Percentiles rank a stretch among this genome's conserved stretches.
phyloP scores from a whole-genome alignment of 169 alveolate species.

The Cystoisospora suis region DNA sequence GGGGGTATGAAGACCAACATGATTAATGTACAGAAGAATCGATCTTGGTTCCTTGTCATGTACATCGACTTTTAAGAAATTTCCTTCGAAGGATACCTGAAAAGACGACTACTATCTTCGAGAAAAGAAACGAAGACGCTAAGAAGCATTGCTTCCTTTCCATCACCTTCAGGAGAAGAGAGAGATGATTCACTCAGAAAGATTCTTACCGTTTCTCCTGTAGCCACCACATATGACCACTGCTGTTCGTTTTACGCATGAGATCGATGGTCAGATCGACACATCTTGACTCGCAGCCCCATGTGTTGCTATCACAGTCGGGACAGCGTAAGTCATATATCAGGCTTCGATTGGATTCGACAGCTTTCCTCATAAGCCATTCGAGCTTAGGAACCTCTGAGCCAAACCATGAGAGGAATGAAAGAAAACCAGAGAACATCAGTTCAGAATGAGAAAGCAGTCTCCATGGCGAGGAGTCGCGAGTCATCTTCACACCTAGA shows the following conservation, averaged over 20 bases:
- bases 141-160: not conserved
- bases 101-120: no score
- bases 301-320: not conserved
- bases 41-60: no score
- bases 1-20: no score
- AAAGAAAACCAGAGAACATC: no score
- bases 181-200: not conserved
- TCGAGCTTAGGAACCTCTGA: slow-evolving; percentile 11
- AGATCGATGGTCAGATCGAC: not conserved
- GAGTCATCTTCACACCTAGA: no score
- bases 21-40: no score
- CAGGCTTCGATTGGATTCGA: not conserved
- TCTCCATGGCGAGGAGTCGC: no score
- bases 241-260: slow-evolving; percentile 4
- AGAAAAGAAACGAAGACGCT: not conserved
- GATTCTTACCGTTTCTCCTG: not conserved
- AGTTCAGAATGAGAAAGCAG: no score
- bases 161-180: not conserved
- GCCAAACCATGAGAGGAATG: not conserved
- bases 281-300: slow-evolving; percentile 12
- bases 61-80: no score
- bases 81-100: no score
- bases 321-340: slow-evolving; percentile 3
- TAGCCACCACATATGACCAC: slow-evolving; percentile 2
- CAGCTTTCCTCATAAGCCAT: not conserved